Evolutionary conservation across 352 stramenopile species (phyloP).

Genomic region (Blastocystis sp.): DNA sequence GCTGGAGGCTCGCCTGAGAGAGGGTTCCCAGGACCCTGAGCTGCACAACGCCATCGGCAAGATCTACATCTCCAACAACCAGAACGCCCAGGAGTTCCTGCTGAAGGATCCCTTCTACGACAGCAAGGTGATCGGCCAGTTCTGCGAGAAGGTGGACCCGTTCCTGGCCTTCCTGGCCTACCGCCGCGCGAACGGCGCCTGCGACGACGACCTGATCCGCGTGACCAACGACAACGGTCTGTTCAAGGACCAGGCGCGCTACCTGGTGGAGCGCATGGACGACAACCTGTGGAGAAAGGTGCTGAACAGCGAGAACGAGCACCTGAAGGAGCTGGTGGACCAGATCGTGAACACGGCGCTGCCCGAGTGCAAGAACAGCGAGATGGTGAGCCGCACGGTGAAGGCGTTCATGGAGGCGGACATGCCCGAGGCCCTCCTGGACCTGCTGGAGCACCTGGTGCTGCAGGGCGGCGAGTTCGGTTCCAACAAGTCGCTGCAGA

Average conservation of each 20-base stretch:
- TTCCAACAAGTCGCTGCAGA: slow-evolving; percentile 99
- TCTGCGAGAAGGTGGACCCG: slow-evolving; percentile 98
- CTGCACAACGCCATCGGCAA: slow-evolving; percentile 99
- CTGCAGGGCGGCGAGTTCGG: slow-evolving; percentile 98
- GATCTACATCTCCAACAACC: slow-evolving; percentile 99
- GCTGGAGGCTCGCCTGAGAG: slow-evolving; percentile 95
- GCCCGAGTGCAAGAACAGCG: slow-evolving; percentile 93
- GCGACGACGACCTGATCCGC: slow-evolving; percentile 97
- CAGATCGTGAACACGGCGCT: slow-evolving; percentile 98
- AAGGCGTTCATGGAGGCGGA: slow-evolving; percentile 99
- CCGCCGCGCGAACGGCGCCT: slow-evolving; percentile 93
- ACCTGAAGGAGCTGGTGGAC: slow-evolving; percentile 93
- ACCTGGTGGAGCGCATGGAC: slow-evolving; percentile 97
- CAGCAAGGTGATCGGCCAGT: slow-evolving; percentile 94
- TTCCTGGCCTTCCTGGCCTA: slow-evolving; percentile 98
- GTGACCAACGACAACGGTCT: slow-evolving; percentile 97
- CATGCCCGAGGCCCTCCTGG: slow-evolving; percentile 95
- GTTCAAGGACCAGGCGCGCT: slow-evolving; percentile 97
- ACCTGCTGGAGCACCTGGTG: slow-evolving; percentile 97
- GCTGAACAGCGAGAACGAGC: slow-evolving; percentile 76
- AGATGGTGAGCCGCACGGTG: slow-evolving; percentile 98
- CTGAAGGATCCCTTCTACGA: slow-evolving; percentile 99
- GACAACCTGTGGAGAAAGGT: slow-evolving; percentile 97
- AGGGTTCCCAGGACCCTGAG: slow-evolving; percentile 94
- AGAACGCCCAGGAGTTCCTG: slow-evolving; percentile 96